Percentiles rank a stretch among this genome's conserved stretches.
phyloP scores from a whole-genome alignment of 331 rosid species.

The Arachis monticola region DNA sequence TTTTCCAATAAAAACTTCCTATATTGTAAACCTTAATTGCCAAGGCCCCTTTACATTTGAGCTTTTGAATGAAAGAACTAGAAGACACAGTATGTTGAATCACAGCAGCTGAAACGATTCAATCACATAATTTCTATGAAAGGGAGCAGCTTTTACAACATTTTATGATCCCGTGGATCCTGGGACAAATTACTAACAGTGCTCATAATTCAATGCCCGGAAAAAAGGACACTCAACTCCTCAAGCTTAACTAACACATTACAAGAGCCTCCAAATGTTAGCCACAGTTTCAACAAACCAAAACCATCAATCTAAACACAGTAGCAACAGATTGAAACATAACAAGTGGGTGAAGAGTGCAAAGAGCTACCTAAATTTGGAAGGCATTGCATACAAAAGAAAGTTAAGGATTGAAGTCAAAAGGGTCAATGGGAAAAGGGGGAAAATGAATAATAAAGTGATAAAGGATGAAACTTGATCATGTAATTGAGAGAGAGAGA shows the following conservation, averaged over 20 bases:
- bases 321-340: background rate
- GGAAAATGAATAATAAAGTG: background rate
- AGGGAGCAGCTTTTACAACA: conserved; percentile 1
- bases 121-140: background rate
- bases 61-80: background rate
- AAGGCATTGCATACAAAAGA: background rate
- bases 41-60: background rate
- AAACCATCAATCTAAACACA: background rate
- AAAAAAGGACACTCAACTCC: background rate
- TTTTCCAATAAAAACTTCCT: too few species aligned
- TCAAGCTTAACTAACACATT: background rate
- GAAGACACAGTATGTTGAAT: background rate
- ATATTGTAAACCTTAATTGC: too few species aligned
- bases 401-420: background rate
- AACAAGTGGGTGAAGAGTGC: background rate
- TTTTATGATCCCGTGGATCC: conserved; percentile 9
- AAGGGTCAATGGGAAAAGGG: conserved; percentile 6
- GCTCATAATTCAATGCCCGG: background rate
- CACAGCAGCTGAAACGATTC: background rate
- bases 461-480: conserved; percentile 8
- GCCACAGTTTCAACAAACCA: conserved; percentile 7
- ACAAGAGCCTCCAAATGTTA: background rate
- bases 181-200: background rate
- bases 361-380: background rate
- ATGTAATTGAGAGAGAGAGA: background rate